A percentile compares a stretch with the other conserved stretches of the same genome.
phyloP scores from a whole-genome alignment of 257 asterid species.

The Haberlea rhodopensis region DNA sequence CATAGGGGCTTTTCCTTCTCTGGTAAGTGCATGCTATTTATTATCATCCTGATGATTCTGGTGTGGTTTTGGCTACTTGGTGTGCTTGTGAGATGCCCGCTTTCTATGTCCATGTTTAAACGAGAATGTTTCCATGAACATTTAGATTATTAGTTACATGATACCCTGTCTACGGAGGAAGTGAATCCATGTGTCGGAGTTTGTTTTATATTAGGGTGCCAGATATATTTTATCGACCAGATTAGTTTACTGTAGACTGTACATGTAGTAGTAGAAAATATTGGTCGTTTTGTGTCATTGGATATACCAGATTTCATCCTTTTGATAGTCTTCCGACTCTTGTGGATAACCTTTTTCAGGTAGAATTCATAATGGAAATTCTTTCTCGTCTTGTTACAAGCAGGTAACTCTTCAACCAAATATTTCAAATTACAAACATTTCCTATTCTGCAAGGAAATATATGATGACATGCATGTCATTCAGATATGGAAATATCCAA shows the following conservation, averaged over 20 bases:
- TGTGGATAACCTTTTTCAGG: slow-evolving; percentile 45
- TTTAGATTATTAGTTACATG: not conserved
- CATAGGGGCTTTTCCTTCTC: slow-evolving; percentile 86
- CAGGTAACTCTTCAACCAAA: slow-evolving; percentile 54
- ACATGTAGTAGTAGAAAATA: not conserved
- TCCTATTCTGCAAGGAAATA: slow-evolving; percentile 20
- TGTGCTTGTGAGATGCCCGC: slow-evolving; percentile 18
- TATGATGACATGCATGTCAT: slow-evolving; percentile 22
- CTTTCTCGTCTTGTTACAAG: slow-evolving; percentile 95
- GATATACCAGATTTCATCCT: slow-evolving; percentile 21
- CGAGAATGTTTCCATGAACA: not conserved
- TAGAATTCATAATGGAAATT: slow-evolving; percentile 91
- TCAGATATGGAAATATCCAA: slow-evolving; percentile 96
- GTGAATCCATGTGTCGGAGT: not conserved
- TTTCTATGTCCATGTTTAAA: not conserved
- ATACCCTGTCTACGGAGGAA: slow-evolving; percentile 9
- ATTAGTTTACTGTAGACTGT: not conserved
- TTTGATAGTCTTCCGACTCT: slow-evolving; percentile 17
- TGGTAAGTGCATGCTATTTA: slow-evolving; percentile 52
- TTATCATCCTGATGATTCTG: slow-evolving; percentile 14
- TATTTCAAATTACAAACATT: slow-evolving; percentile 12
- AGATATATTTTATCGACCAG: not conserved
- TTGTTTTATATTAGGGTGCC: slow-evolving; percentile 10
- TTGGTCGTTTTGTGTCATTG: slow-evolving; percentile 25
- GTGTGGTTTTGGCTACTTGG: slow-evolving; percentile 18